Evolutionary conservation across 2,329 filamentous ascomycete genomes (phyloP).

Genomic region (Sclerotiophoma versabilis): DNA sequence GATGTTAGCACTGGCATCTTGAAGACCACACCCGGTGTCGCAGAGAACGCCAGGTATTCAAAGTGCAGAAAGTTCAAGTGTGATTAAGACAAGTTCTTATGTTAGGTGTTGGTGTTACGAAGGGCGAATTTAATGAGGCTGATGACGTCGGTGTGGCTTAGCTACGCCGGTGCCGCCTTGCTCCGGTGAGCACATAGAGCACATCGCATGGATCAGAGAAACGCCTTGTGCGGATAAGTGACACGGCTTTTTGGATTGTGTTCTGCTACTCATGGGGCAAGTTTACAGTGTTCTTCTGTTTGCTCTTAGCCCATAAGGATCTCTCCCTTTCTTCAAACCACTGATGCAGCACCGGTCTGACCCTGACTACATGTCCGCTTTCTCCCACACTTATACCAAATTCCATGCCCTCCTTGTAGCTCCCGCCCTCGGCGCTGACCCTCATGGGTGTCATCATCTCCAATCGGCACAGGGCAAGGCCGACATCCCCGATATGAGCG

Average conservation of each 20-base stretch:
- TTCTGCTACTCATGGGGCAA: too few relatives aligned
- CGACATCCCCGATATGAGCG: slow-evolving; percentile 80
- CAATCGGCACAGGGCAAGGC: slow-evolving; percentile 83
- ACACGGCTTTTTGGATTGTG: too few relatives aligned
- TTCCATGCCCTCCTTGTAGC: slow-evolving; percentile 64
- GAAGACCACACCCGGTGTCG: background rate
- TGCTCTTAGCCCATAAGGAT: slow-evolving; percentile 40
- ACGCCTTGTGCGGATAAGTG: background rate
- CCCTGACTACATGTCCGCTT: slow-evolving; percentile 37
- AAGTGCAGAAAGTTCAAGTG: too few relatives aligned
- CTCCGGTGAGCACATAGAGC: slow-evolving; percentile 6
- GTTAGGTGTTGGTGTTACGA: background rate
- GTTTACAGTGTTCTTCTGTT: slow-evolving; percentile 13
- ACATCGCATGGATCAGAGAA: background rate
- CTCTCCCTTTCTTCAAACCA: slow-evolving; percentile 66
- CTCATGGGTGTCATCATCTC: slow-evolving; percentile 87
- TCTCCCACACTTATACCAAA: slow-evolving; percentile 50
- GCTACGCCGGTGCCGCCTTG: background rate
- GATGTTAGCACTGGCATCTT: slow-evolving; percentile 32
- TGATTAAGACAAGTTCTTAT: too few relatives aligned
- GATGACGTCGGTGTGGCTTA: slow-evolving; percentile 16
- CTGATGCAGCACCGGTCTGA: slow-evolving; percentile 75
- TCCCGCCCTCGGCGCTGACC: slow-evolving; percentile 71
- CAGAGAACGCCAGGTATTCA: background rate
- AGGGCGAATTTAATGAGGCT: background rate